Base-by-base conservation (phyloP, 2,329 filamentous ascomycete species). In the Aureobasidium leucospermi region DNA sequence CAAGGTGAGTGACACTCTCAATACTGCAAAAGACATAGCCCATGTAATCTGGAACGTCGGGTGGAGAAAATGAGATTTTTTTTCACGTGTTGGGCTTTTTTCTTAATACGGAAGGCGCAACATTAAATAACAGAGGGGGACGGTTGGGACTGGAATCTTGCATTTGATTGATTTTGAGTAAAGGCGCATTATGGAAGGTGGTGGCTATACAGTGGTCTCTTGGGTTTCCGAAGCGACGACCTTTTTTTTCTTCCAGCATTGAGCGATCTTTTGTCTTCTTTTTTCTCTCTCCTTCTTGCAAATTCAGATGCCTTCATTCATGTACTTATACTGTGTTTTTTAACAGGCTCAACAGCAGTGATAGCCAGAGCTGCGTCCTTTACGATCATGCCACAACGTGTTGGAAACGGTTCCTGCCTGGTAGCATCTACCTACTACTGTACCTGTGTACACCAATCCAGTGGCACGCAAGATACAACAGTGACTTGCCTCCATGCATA, bases 1-100 rank as follows among this genome's bases (percentile, higher is more conserved):
- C 62, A 85, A 86, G 67, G 85, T 95, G 52, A 85, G 92, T 70
- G 89, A 95, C 74, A 93, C 89, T 6, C 80, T 85, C 62, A 85
- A 86, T 67, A 86, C 83, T 1, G 83, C 83, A 39, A 76, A 78
- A 60, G 83, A 86, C 65, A 86, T 86, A 64, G 83, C 81, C 6
- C 82, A 85, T 69, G 83, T 86, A 7, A 84, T 86, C 61, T 85
- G 83, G 82, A 86, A 85, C 65, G 83, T 85, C 47, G 83, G 83
- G 19, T 86, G 83, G 83, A 75, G 79, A 62, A 77, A 78, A 64
- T 81, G 69, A 78, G 19, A 32, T 28, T n/a, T 28, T 23, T 23
- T 23, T 53, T 28, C 31, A 29, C n/a, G 13, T 39, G 36, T 34
- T 56, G 39, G 23, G 15, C 34, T 43, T n/a, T 55, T 58, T 34